Base-by-base conservation (phyloP, 2,329 filamentous ascomycete species). In the Plectosphaerella sp. region DNA sequence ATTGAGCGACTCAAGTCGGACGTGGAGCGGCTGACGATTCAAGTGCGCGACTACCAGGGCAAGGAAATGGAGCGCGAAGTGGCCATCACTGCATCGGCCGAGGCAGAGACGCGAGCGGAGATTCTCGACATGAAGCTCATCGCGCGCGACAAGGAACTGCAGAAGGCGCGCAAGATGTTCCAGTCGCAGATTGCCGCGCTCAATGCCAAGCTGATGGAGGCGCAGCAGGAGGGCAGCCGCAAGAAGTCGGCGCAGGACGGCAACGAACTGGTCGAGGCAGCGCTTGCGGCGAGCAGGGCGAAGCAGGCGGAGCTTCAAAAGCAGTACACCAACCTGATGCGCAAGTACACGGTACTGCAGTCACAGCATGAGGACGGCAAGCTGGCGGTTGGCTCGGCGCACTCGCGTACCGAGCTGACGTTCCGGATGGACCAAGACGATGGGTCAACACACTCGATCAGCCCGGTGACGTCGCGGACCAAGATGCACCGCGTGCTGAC, bases 21-120 rank as follows among this genome's bases (percentile, higher is more conserved):
- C 58, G 77, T 88, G 2, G 72, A 78, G 20, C 76, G 80, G 25
- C 71, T 89, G 25, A 79, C 81, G n/a, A 75, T 77, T 15, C 77
- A 79, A 18, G 76, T 89, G 55, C 77, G 82, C 3, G 79, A 84
- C 46, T 80, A 81, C 51, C 84, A 90, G 61, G 80, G 82, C 42
- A 78, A 78, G 45, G 84, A 90, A 59, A 71, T 79, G 35, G 80
- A 84, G 54, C 76, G 82, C 41, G 75, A 84, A 50, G 69, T 70
- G 18, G 77, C 81, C 1, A 75, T 81, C 46, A 75, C 79, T n/a
- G 76, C 80, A 25, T 80, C 83, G 2, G 78, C 81, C 15, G 73
- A 80, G 28, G 75, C 86, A 12, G 76, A 83, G 37, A 80, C 76
- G 51, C 78, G 82, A 48, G 76, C 84, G 7, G 78, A 86, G 57